Evolutionary conservation across 2,329 filamentous ascomycete species (phyloP).

Genomic region (Fusarium newnesense): DNA sequence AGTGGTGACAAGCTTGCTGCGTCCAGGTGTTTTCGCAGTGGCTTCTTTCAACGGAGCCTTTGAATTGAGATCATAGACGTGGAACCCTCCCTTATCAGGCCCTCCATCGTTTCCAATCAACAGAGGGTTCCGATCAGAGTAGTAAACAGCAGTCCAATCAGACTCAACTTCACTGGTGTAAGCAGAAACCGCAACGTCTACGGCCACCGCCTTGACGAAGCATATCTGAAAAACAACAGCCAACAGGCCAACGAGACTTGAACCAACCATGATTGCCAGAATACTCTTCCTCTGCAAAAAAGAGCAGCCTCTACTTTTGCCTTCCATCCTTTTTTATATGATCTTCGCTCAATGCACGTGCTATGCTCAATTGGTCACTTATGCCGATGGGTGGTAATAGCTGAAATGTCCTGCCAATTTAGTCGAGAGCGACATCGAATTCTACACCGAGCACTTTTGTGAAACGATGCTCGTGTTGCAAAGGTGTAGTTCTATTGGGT

Average conservation of each 20-base stretch:
- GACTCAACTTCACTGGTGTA: constrained; percentile 52
- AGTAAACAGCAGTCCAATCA: constrained; percentile 55
- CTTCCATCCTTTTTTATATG: constrained; percentile 26
- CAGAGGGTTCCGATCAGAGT: constrained; percentile 48
- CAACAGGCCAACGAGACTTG: constrained; percentile 33
- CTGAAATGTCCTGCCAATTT: constrained; percentile 15
- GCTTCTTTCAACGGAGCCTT: constrained; percentile 47
- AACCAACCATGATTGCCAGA: constrained; percentile 33
- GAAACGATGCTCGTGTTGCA: constrained; percentile 27
- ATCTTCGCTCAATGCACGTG: constrained; percentile 10
- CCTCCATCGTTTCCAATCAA: constrained; percentile 60
- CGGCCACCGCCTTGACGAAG: constrained; percentile 28
- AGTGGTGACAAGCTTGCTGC: constrained; percentile 57
- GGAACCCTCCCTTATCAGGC: constrained; percentile 56
- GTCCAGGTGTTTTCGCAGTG: constrained; percentile 50
- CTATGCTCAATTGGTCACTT: constrained; percentile 16
- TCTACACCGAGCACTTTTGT: constrained; percentile 21
- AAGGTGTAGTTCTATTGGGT: constrained; percentile 33
- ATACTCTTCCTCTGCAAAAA: constrained; percentile 3
- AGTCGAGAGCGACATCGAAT: constrained; percentile 5
- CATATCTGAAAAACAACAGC: constrained; percentile 32
- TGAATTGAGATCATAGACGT: constrained; percentile 49
- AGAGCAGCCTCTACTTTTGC: background rate
- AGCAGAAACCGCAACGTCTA: constrained; percentile 48
- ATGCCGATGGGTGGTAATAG: constrained; percentile 5